Evolutionary conservation across 306 rosid species (phyloP), one percentile per base, ranked within the genome.

Genomic region (Cyclanthera cordifolia): DNA sequence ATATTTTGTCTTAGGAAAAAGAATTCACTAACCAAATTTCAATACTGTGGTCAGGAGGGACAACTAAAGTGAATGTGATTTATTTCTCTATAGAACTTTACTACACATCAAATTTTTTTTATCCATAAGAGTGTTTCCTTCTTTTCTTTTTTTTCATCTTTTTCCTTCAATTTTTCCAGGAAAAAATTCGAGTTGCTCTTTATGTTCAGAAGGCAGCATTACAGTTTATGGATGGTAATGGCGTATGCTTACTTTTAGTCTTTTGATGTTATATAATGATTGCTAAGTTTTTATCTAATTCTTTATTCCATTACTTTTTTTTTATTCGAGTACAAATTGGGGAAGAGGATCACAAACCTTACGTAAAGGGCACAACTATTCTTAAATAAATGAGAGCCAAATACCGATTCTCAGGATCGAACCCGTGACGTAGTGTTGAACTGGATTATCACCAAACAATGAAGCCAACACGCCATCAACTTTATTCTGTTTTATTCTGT

Each of bases 161-260:
- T 39, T 41, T 11, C 11, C 47, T 41, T 41, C 15, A 10, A 10
- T 56, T 37, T 37, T 15, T 43, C 55, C 88, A 93, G 99, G 96
- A 86, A 83, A 86, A 80, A 57, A 76, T 93, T 74, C 94, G 99
- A 76, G 82, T 87, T 70, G 96, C 94, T 78, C 85, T 93, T 47
- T 83, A 80, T 67, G 95, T 89, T 56, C 95, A 93, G 72, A 86
- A 85, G 81, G 99, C 99, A 69, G 99, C 99, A 53, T 67, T 89
- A 74, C 91, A 84, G n/a, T 93, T 93, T 77, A 79, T 89, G 47
- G 95, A 90, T 71, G 99, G 99, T 93, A 90, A 65, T 21, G 70
- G 21, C 37, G 3, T 65, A 14, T 65, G 53, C 37, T 56, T 56
- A 55, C 57, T 50, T 72, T 32, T 11, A 54, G 68, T 79, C 69